Evolutionary conservation across 2,329 filamentous ascomycete genomes (phyloP).

Genomic region (Xylaria multiplex): DNA sequence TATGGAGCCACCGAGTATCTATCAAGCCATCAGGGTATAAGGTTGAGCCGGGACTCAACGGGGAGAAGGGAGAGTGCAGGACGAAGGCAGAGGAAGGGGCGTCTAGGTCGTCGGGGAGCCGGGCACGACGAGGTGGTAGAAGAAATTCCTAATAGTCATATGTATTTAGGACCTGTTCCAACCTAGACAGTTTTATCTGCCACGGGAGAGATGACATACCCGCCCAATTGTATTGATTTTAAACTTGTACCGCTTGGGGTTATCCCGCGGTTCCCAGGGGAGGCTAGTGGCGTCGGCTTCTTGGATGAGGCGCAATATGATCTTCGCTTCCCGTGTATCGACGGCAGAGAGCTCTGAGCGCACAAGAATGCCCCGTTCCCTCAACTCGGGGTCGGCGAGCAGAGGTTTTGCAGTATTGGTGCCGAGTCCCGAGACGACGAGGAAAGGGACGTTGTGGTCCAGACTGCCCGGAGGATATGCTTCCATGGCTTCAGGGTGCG

Average conservation of each 20-base stretch:
- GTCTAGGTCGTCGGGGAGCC: slow-evolving; percentile 62
- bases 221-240: slow-evolving; percentile 79
- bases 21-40: slow-evolving; percentile 92
- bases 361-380: slow-evolving; percentile 69
- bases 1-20: slow-evolving; percentile 82
- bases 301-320: slow-evolving; percentile 73
- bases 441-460: slow-evolving; percentile 84
- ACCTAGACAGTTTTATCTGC: neutral
- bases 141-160: slow-evolving; percentile 58
- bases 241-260: slow-evolving; percentile 66
- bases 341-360: slow-evolving; percentile 77
- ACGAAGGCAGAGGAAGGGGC: slow-evolving; percentile 60
- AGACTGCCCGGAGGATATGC: slow-evolving; percentile 82
- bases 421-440: slow-evolving; percentile 82
- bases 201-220: slow-evolving; percentile 66
- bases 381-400: slow-evolving; percentile 60
- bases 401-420: slow-evolving; percentile 54
- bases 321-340: slow-evolving; percentile 70
- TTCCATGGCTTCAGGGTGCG: slow-evolving; percentile 67
- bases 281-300: slow-evolving; percentile 70
- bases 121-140: slow-evolving; percentile 67
- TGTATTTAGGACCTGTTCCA: slow-evolving; percentile 25
- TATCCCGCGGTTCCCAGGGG: slow-evolving; percentile 73
- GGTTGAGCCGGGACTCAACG: slow-evolving; percentile 81
- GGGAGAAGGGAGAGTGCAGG: slow-evolving; percentile 93